Base-by-base conservation (phyloP, 345 rosid species). In the Syzygium jambos region DNA sequence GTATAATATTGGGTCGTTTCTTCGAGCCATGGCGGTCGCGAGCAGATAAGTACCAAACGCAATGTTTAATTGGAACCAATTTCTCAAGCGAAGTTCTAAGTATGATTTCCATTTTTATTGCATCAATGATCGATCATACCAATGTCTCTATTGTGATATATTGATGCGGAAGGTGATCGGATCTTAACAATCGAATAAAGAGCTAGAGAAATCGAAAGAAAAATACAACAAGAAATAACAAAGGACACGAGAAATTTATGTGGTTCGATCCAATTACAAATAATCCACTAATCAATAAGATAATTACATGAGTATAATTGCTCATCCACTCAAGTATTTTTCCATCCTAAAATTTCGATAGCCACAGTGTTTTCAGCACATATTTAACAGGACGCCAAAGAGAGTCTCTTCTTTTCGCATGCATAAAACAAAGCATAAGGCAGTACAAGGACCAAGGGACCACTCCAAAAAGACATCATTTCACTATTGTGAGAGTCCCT, bases 181-280 rank as follows among this genome's bases (percentile, higher is more conserved):
- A 4, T 65, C 22, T 29, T 65, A 29, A 65, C 11, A n/a, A 65
- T 6, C 29, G 41, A 65, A 65, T 65, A 1, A 15, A 15, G 11
- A 29, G 41, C 22, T 21, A 65, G 5, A 65, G 41, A 65, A 29
- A 65, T 65, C 4, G 7, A 15, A 1, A 6, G 22, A 65, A 19
- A 9, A 29, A 15, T 65, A 63, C 3, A 65, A 29, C 16, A 19
- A 65, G 21, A 21, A 29, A 34, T 9, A 8, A 63, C 30, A 29
- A 29, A 15, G 10, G 30, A 5, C 0, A 13, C 4, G 5, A 61
- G 8, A 2, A 2, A 65, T 65, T 63, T 15, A 15, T 0, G 11
- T 7, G 17, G 16, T 65, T 65, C 9, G 2, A 7, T 63, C 0
- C 21, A 3, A 29, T 12, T 2, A 11, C 23, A 68, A 17, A 68